phyloP scores from a whole-genome alignment of 108 stramenopile species.

The Aureococcus anophagefferens region DNA sequence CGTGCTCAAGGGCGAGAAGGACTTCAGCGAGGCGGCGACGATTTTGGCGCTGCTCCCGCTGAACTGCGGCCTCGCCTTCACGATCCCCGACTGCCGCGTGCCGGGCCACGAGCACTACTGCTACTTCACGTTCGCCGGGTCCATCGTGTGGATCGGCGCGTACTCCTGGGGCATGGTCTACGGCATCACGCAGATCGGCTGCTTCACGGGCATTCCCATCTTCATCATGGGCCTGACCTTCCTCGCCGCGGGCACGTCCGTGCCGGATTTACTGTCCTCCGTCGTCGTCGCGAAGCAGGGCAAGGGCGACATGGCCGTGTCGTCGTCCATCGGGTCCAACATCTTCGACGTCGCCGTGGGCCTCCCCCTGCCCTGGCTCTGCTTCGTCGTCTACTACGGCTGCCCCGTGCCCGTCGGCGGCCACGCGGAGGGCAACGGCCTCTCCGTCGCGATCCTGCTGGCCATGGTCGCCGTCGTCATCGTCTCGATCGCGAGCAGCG shows the following conservation, averaged over 20 bases:
- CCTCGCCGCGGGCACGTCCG: constrained; percentile 56
- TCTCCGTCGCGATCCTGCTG: constrained; percentile 15
- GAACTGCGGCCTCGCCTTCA: no score
- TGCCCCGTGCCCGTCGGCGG: constrained; percentile 2
- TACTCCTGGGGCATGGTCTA: no score
- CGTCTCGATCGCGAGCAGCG: constrained; percentile 3
- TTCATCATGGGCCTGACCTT: constrained; percentile 40
- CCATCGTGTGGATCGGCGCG: no score
- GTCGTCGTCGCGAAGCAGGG: constrained; percentile 70
- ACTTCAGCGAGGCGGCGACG: no score
- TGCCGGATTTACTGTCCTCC: constrained; percentile 63
- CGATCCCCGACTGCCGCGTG: no score
- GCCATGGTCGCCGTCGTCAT: constrained; percentile 14
- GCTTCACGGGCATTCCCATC: constrained; percentile 15
- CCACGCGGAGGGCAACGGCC: background rate
- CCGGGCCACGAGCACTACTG: no score
- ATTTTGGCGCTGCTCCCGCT: no score
- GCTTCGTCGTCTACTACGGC: constrained; percentile 11
- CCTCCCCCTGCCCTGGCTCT: constrained; percentile 60
- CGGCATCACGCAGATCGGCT: background rate
- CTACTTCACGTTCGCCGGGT: no score
- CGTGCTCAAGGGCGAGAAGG: no score
- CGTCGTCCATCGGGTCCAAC: constrained; percentile 63
- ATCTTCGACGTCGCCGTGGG: constrained; percentile 71
- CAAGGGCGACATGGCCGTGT: constrained; percentile 72